These are phyloP conservation scores for Ceratobasidium sp. DNA, from an alignment of 1,284 basidiomycete species.

Conservation along the genomic window DNA sequence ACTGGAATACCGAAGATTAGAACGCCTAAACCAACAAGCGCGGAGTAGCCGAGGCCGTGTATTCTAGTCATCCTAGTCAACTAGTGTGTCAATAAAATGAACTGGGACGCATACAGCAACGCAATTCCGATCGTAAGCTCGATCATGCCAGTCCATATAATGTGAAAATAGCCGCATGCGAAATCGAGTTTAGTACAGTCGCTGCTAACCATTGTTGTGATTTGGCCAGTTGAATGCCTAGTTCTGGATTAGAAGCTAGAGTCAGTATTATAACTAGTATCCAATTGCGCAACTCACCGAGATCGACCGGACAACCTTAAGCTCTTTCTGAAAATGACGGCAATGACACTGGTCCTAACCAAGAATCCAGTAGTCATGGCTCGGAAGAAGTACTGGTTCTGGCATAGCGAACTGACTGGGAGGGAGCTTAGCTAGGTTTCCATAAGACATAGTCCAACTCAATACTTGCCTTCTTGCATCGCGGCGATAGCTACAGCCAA, in stretches of 20 bases:
- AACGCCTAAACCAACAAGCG: slow-evolving; percentile 73
- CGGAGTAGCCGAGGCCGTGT: slow-evolving; percentile 61
- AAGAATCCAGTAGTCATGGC: slow-evolving; percentile 40
- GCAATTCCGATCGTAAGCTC: slow-evolving; percentile 54
- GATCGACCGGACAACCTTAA: slow-evolving; percentile 27
- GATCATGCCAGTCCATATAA: slow-evolving; percentile 53
- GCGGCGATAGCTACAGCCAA: slow-evolving; percentile 26
- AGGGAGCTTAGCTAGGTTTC: background rate
- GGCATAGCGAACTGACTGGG: slow-evolving; percentile 31
- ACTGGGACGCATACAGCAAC: slow-evolving; percentile 61
- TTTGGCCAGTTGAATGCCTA: slow-evolving; percentile 66
- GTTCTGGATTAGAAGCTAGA: background rate
- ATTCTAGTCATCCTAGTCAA: background rate
- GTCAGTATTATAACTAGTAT: background rate
- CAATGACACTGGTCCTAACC: slow-evolving; percentile 33
- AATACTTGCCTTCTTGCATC: slow-evolving; percentile 24
- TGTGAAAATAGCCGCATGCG: slow-evolving; percentile 57
- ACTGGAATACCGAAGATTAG: slow-evolving; percentile 45
- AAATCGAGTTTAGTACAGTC: slow-evolving; percentile 63
- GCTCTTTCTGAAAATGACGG: slow-evolving; percentile 28
- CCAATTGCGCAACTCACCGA: slow-evolving; percentile 17
- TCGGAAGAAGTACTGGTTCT: slow-evolving; percentile 38
- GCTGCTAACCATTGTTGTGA: slow-evolving; percentile 74
- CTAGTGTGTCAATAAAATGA: background rate
- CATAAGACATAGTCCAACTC: background rate